Conservation (phyloP, 2,329 filamentous ascomycete genomes). For the Fusarium pseudonygamai region DNA sequence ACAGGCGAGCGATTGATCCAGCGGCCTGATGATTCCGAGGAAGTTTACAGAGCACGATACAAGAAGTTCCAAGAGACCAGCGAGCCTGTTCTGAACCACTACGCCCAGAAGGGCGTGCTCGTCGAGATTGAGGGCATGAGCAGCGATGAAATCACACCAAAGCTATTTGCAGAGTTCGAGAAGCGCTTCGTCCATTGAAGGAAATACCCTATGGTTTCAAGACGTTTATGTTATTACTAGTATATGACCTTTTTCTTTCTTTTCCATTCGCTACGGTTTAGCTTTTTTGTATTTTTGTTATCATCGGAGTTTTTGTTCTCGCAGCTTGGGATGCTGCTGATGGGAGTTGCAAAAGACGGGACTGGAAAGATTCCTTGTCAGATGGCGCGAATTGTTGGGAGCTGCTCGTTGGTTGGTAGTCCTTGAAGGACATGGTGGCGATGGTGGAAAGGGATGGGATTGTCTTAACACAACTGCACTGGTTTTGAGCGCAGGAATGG, state of each 20-base stretch:
- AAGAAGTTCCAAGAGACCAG: constrained; percentile 89
- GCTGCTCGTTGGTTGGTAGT: constrained; percentile 15
- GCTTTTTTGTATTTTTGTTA: constrained; percentile 12
- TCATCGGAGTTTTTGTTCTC: constrained; percentile 36
- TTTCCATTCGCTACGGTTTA: constrained; percentile 9
- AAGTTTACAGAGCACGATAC: constrained; percentile 83
- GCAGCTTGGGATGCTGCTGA: constrained; percentile 38
- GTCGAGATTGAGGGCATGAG: constrained; percentile 88
- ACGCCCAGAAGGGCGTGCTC: constrained; percentile 82
- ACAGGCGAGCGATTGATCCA: constrained; percentile 89
- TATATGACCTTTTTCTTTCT: constrained; percentile 19
- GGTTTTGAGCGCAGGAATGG: constrained; percentile 5
- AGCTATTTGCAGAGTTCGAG: constrained; percentile 84
- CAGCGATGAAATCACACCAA: constrained; percentile 95
- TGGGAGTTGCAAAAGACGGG: constrained; percentile 29
- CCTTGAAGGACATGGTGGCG: constrained; percentile 11
- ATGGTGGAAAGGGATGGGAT: constrained; percentile 9
- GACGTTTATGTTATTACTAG: constrained; percentile 11
- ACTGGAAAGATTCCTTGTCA: constrained; percentile 15
- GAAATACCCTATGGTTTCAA: constrained; percentile 20
- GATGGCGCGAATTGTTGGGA: constrained; percentile 19
- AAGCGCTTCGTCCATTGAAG: constrained; percentile 67
- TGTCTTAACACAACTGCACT: neutral
- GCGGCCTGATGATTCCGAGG: constrained; percentile 85
- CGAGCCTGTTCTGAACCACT: constrained; percentile 86